Evolutionary conservation across 768 basidiomycete species (phyloP).

Genomic region (Strobilomyces confusus): DNA sequence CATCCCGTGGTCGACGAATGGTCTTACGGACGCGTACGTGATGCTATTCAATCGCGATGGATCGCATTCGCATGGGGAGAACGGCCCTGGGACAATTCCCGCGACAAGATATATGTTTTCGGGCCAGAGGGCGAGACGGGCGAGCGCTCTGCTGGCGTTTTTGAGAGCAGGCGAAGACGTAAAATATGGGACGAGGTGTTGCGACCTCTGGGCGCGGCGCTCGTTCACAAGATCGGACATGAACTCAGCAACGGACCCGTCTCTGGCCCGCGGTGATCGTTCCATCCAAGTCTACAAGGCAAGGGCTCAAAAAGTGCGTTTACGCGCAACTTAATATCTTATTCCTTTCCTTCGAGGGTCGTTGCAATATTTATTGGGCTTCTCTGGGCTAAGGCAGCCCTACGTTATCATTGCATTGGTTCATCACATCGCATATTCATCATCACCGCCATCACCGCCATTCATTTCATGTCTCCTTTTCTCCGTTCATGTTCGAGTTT

Average conservation of each 20-base stretch:
- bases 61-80: conserved; percentile 71
- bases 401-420: neutral
- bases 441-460: neutral
- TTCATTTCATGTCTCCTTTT: neutral
- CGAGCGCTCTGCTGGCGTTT: conserved; percentile 60
- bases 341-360: neutral
- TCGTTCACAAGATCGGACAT: conserved; percentile 69
- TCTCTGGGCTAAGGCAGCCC: neutral
- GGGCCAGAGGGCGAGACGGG: conserved; percentile 82
- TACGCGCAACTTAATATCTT: neutral
- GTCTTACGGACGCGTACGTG: conserved; percentile 62
- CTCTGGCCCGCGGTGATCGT: conserved; percentile 19
- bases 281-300: neutral
- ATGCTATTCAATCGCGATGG: conserved; percentile 72
- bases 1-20: conserved; percentile 60
- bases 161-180: conserved; percentile 59
- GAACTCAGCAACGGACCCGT: conserved; percentile 72
- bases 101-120: conserved; percentile 68
- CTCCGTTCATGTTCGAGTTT: neutral
- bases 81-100: conserved; percentile 58
- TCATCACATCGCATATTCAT: neutral
- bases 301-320: conserved; percentile 7
- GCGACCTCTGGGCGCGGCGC: conserved; percentile 59
- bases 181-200: conserved; percentile 62
- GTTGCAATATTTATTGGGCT: conserved; percentile 4